Base-by-base conservation (phyloP, 2,329 filamentous ascomycete species). In the Pyrenophora tritici-repentis region DNA sequence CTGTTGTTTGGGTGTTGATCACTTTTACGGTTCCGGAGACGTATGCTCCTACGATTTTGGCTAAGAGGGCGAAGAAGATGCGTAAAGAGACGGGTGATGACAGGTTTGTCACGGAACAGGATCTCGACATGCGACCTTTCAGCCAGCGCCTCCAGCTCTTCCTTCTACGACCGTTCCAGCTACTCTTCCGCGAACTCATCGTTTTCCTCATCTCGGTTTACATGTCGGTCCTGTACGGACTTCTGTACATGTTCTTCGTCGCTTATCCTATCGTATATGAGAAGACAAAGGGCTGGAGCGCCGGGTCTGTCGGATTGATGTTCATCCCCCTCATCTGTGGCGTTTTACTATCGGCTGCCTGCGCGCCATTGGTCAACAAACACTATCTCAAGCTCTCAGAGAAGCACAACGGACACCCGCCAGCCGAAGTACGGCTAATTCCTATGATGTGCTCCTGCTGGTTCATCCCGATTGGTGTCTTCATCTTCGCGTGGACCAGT, bases 21-120 rank as follows among this genome's bases (percentile, higher is more conserved):
- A 87, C 86, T 24, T 92, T 95, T 74, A 94, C 90, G n/a, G 87
- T 96, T 0, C 90, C 90, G 1, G 91, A 96, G 73, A 96, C 91
- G 0, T 96, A 94, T 70, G 86, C 90, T 0, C 90, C 91, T 0
- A 88, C 85, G 0, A 85, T 96, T 42, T 83, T 97, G 13, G 82
- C 83, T 44, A 76, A 76, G 24, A 83, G 90, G 10, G 91, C 91
- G 2, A 79, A 81, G 65, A 89, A 89, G 70, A 76, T 94, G 54
- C 83, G 91, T 44, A 84, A 86, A 67, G 73, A 84, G 26, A 88
- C 89, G 1, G 85, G 86, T 17, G 83, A 90, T 55, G 60, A 76
- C 1, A 83, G 82, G 54, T 87, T 87, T 66, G 88, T 91, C 33
- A 93, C 91, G 0, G 89, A 94, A 72, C 83, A 88, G 65, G 91